Base-by-base conservation (phyloP, 2,329 filamentous ascomycete genomes). In the Chaetomium strumarium region DNA sequence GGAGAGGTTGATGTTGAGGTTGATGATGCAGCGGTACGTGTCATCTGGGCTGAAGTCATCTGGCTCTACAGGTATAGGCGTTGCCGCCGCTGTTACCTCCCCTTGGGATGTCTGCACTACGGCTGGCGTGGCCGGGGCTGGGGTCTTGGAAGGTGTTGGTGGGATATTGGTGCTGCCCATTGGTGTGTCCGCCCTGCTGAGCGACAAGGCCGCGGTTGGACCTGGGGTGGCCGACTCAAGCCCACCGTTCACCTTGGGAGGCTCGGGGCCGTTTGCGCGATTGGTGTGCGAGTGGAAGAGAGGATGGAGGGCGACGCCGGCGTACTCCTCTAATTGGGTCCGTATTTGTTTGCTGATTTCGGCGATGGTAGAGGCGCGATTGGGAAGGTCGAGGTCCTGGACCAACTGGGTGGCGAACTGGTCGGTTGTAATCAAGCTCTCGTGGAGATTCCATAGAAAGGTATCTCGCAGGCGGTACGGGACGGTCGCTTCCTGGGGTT, bases 391-490 rank as follows among this genome's bases (percentile, higher is more conserved):
- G 39, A 99, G 78, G 66, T 99, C 93, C 59, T 95, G 89, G 1
- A 95, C 91, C 60, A 97, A 83, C 1, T 80, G 84, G 62, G 87
- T 81, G n/a, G 93, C 93, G 67, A 97, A 99, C 65, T 95, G 88
- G 65, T 99, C 93, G 1, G 93, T 95, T 0, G 93, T 99, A 47
- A 91, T 88, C 53, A 96, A 75, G 0, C 89, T 88, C 72, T 99
- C 93, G 70, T 97, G 92, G 13, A 99, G 77, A 64, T 99, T 99
- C 93, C 93, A 99, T 48, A 96, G 73, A 63, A 99, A 97, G n/a
- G 88, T 86, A 63, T 99, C 93, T 63, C 95, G 90, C 52, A 99
- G 76, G 57, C 93, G 83, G 70, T 90, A 96, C 3, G 89, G 86
- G 1, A 90, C 84, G 13, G 90, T 90, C 56, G 81, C 71, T 57